Percentiles rank a stretch among this genome's conserved stretches.
phyloP scores from a whole-genome alignment of 495 filamentous ascomycete species.

The Copromyces sp. region DNA sequence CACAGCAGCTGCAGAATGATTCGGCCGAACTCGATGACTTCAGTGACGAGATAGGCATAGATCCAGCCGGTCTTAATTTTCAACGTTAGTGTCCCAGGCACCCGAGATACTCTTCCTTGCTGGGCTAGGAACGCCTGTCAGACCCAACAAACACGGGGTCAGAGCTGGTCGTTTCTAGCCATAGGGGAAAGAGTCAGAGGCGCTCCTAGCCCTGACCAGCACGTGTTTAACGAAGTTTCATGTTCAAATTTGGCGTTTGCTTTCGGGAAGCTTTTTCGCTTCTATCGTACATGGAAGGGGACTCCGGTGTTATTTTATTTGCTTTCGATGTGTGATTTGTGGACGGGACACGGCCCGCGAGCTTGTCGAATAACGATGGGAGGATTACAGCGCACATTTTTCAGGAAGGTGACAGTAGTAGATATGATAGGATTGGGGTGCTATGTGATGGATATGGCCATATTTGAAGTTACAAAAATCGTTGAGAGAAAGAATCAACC shows the following conservation, averaged over 20 bases:
- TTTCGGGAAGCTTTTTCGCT: not conserved
- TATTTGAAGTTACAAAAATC: not conserved
- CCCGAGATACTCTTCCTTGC: not conserved
- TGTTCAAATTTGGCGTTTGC: not conserved
- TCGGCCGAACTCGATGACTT: not conserved
- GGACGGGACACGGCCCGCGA: not conserved
- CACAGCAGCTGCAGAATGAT: not conserved
- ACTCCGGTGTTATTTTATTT: not conserved
- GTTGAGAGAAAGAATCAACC: not conserved
- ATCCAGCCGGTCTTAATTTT: not conserved
- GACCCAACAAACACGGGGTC: not conserved
- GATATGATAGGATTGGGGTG: not conserved
- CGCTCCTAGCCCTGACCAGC: not conserved
- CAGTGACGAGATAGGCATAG: constrained; percentile 7
- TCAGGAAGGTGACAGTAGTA: not conserved
- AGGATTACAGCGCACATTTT: not conserved
- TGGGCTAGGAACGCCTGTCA: not conserved
- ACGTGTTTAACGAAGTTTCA: not conserved
- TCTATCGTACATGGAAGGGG: not conserved
- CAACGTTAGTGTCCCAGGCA: not conserved
- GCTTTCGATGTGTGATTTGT: not conserved
- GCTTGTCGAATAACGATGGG: not conserved
- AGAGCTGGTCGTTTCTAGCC: not conserved
- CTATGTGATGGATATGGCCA: not conserved
- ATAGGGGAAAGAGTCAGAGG: too few relatives aligned